phyloP scores from a whole-genome alignment of 495 filamentous ascomycete species.

The Penicillium dipodomyicola region DNA sequence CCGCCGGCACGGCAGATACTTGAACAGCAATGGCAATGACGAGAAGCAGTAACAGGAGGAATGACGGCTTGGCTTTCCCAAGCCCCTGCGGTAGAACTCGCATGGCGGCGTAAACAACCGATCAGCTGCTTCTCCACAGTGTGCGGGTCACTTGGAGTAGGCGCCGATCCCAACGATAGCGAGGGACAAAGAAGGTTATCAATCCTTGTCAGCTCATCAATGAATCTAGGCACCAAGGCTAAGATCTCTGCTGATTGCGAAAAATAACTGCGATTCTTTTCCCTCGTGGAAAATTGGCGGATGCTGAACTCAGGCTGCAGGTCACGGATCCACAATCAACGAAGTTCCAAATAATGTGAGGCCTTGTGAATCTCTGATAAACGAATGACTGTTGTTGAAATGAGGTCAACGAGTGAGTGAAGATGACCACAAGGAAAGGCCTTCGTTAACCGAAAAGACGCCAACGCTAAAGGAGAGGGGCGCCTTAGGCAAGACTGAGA shows the following conservation, averaged over 20 bases:
- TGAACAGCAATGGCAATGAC: constrained; percentile 24
- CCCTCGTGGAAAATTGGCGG: neutral
- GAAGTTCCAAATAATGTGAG: constrained; percentile 1
- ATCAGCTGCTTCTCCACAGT: constrained; percentile 27
- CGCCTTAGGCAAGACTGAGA: constrained; percentile 10
- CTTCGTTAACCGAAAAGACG: constrained; percentile 23
- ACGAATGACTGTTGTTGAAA: constrained; percentile 22
- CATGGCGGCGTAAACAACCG: constrained; percentile 26
- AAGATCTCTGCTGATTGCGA: constrained; percentile 2
- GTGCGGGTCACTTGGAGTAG: constrained; percentile 28
- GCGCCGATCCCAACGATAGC: constrained; percentile 16
- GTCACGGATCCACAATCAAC: constrained; percentile 3
- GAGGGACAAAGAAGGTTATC: constrained; percentile 9
- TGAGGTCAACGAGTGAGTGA: constrained; percentile 14
- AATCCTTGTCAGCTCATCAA: neutral
- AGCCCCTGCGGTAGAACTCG: constrained; percentile 24
- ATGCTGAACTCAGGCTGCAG: neutral
- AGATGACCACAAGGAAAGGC: constrained; percentile 4
- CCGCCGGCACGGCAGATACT: constrained; percentile 24
- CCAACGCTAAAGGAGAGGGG: constrained; percentile 20
- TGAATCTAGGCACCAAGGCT: neutral
- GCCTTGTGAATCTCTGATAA: constrained; percentile 10
- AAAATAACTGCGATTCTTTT: constrained; percentile 3
- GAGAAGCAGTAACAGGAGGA: constrained; percentile 25
- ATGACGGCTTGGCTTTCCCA: constrained; percentile 26